phyloP scores from a whole-genome alignment of 2,329 filamentous ascomycete genomes.

The Parasarocladium wereldwijsianum region DNA sequence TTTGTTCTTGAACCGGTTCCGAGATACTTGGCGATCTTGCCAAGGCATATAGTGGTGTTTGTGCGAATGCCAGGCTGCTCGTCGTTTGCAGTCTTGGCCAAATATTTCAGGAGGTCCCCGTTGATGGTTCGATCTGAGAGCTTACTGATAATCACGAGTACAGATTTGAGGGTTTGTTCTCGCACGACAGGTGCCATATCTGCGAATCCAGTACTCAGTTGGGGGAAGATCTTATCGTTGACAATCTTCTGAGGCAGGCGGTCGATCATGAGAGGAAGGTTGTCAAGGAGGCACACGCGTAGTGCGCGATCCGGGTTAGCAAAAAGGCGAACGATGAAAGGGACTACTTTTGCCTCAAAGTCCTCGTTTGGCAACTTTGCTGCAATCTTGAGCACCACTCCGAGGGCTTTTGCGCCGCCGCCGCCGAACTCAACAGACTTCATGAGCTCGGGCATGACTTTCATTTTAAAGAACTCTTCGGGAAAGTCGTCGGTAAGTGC shows the following conservation, averaged over 20 bases:
- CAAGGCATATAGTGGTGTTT: constrained; percentile 94
- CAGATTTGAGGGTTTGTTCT: constrained; percentile 91
- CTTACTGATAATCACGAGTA: constrained; percentile 75
- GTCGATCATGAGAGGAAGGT: constrained; percentile 81
- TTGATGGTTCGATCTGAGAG: constrained; percentile 88
- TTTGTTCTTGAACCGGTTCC: constrained; percentile 68
- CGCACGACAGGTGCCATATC: constrained; percentile 81
- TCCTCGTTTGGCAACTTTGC: constrained; percentile 79
- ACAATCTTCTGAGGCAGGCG: constrained; percentile 75
- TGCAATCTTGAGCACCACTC: constrained; percentile 80
- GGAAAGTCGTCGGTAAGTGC: constrained; percentile 85
- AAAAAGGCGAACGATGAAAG: constrained; percentile 78
- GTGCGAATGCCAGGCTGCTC: constrained; percentile 95
- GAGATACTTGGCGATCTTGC: constrained; percentile 86
- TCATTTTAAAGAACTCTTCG: constrained; percentile 96
- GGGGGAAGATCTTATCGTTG: constrained; percentile 93
- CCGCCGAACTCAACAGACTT: constrained; percentile 98
- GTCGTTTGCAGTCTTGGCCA: constrained; percentile 94
- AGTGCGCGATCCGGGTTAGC: constrained; percentile 83
- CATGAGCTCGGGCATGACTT: constrained; percentile 85
- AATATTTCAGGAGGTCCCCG: constrained; percentile 75
- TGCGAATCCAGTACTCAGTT: constrained; percentile 89
- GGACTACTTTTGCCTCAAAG: constrained; percentile 70
- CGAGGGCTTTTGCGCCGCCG: constrained; percentile 81
- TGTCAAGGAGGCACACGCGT: constrained; percentile 80